Percentiles rank a stretch among this genome's conserved stretches.
phyloP scores from a whole-genome alignment of 192 early-diverging fungal species.

The Coemansia sp. region DNA sequence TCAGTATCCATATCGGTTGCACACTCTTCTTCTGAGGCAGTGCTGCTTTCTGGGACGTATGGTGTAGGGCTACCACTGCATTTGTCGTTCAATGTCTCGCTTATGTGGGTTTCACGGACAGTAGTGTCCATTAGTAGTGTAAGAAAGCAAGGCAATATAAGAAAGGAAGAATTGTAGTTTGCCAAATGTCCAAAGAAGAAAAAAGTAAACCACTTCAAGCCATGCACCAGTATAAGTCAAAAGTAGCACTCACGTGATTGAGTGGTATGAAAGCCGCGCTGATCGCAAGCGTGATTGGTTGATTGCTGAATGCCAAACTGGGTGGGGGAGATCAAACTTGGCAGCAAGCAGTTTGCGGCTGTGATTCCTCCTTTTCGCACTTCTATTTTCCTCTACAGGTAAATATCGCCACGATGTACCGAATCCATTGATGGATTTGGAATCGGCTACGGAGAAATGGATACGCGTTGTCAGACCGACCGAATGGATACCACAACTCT shows the following conservation, averaged over 20 bases:
- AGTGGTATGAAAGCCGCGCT: background rate
- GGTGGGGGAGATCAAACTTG: too few species aligned
- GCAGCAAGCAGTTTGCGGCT: conserved; percentile 45
- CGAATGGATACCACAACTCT: background rate
- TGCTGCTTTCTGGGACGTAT: background rate
- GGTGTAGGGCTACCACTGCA: background rate
- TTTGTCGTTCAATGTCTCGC: background rate
- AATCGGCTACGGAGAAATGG: background rate
- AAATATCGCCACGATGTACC: background rate
- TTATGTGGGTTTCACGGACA: background rate
- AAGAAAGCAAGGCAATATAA: background rate
- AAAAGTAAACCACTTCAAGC: background rate
- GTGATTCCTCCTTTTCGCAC: background rate
- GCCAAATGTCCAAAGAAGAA: background rate
- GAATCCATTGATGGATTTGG: conserved; percentile 1
- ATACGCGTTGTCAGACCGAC: background rate
- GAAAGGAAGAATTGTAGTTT: background rate
- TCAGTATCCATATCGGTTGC: background rate
- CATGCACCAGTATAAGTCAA: background rate
- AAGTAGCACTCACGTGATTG: background rate
- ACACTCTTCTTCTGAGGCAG: background rate
- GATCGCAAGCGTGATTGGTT: conserved; percentile 36
- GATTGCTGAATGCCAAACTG: conserved; percentile 48
- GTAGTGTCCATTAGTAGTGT: background rate
- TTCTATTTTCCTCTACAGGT: conserved; percentile 2